Percentiles rank a stretch among this genome's conserved stretches.
phyloP scores from a whole-genome alignment of 495 filamentous ascomycete species.

The Xylaria venustula region DNA sequence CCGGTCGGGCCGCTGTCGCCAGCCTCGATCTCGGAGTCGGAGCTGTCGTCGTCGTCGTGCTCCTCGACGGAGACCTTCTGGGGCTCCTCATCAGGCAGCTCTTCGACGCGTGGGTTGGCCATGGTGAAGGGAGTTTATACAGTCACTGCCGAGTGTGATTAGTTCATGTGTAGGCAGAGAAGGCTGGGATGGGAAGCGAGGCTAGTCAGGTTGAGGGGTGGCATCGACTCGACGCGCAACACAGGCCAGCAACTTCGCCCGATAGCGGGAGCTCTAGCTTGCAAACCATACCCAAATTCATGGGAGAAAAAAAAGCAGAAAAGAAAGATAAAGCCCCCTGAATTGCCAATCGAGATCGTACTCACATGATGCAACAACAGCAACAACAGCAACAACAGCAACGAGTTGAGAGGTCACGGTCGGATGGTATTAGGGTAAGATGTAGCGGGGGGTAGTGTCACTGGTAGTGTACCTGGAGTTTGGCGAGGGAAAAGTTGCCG shows the following conservation, averaged over 20 bases:
- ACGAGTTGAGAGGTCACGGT: background rate
- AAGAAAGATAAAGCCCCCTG: no score
- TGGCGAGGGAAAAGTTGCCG: constrained; percentile 16
- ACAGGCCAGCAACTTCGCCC: constrained; percentile 1
- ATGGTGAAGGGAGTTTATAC: constrained; percentile 53
- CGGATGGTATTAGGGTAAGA: constrained; percentile 9
- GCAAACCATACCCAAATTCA: no score
- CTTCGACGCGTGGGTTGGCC: constrained; percentile 97
- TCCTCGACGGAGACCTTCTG: constrained; percentile 81
- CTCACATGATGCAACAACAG: constrained; percentile 3
- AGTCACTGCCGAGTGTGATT: constrained; percentile 2
- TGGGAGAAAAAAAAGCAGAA: no score
- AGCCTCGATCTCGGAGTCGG: constrained; percentile 71
- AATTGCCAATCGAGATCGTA: constrained; percentile 1
- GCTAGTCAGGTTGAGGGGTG: constrained; percentile 6
- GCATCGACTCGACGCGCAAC: constrained; percentile 5
- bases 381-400: background rate
- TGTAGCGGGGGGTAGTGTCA: constrained; percentile 12
- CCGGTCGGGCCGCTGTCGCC: constrained; percentile 74
- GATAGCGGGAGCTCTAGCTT: background rate
- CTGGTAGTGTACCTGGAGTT: constrained; percentile 6
- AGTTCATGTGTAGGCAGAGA: constrained; percentile 31
- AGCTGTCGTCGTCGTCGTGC: constrained; percentile 66
- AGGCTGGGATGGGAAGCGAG: constrained; percentile 13
- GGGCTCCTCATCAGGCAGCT: constrained; percentile 87